phyloP scores from a whole-genome alignment of 257 asterid species.

The Fraxinus pennsylvanica region DNA sequence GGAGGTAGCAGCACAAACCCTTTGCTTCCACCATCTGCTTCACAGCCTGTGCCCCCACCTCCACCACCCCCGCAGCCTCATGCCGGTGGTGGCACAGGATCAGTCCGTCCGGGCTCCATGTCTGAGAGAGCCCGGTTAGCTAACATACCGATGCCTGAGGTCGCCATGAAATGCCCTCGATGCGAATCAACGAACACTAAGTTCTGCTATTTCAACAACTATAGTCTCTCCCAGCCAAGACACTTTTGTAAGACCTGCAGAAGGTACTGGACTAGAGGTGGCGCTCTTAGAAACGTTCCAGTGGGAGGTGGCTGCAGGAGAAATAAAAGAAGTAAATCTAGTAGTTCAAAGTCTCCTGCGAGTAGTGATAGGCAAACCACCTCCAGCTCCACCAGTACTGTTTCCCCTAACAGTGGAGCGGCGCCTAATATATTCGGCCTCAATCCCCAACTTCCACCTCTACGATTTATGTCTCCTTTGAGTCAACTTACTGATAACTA shows the following conservation, averaged over 20 bases:
- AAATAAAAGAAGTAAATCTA: conserved; percentile 66
- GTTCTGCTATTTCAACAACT: conserved; percentile 93
- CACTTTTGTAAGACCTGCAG: conserved; percentile 96
- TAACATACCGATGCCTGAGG: conserved; percentile 79
- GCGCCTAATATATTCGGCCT: conserved; percentile 44
- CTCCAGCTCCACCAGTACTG: conserved; percentile 52
- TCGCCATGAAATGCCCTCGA: conserved; percentile 83
- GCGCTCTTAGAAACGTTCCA: conserved; percentile 83
- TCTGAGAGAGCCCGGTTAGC: conserved; percentile 89
- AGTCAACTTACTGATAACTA: conserved; percentile 55
- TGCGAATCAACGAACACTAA: conserved; percentile 89
- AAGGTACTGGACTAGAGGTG: conserved; percentile 91
- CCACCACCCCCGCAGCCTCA: conserved; percentile 49
- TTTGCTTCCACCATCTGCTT: conserved; percentile 32
- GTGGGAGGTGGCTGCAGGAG: conserved; percentile 91
- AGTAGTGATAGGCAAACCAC: conserved; percentile 49
- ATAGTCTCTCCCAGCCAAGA: conserved; percentile 85
- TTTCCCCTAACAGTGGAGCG: conserved; percentile 37
- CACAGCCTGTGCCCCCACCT: conserved; percentile 37
- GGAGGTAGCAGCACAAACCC: conserved; percentile 55
- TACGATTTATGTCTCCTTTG: conserved; percentile 66
- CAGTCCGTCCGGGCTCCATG: conserved; percentile 85
- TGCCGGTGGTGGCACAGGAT: conserved; percentile 46
- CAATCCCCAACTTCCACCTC: conserved; percentile 54
- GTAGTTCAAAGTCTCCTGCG: conserved; percentile 62